phyloP scores from a whole-genome alignment of 2,329 filamentous ascomycete species.

The Colletotrichum tropicale region DNA sequence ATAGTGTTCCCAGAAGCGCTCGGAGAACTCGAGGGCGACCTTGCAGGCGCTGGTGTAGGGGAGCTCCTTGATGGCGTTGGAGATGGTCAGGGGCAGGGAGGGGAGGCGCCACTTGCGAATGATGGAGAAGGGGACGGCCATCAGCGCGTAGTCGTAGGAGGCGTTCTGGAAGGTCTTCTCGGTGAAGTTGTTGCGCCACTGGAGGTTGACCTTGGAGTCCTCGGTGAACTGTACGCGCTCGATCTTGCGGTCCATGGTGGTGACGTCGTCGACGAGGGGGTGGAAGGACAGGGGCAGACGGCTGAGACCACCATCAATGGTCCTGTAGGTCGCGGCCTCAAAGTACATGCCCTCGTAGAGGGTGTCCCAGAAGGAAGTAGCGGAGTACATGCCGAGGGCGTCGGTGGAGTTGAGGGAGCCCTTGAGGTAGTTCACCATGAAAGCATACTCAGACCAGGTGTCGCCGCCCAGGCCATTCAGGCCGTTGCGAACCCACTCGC shows the following conservation, averaged over 20 bases:
- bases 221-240: slow-evolving; percentile 58
- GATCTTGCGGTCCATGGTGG: slow-evolving; percentile 61
- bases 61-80: slow-evolving; percentile 51
- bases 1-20: slow-evolving; percentile 63
- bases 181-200: slow-evolving; percentile 55
- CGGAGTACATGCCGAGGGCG: slow-evolving; percentile 29
- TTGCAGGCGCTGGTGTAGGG: slow-evolving; percentile 54
- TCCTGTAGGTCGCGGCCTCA: slow-evolving; percentile 62
- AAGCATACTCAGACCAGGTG: slow-evolving; percentile 68
- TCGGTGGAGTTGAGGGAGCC: slow-evolving; percentile 60
- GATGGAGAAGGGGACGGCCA: slow-evolving; percentile 68
- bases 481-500: slow-evolving; percentile 39
- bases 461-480: slow-evolving; percentile 55
- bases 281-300: slow-evolving; percentile 66
- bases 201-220: slow-evolving; percentile 58
- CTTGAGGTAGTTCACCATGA: slow-evolving; percentile 63
- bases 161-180: slow-evolving; percentile 45
- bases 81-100: slow-evolving; percentile 42
- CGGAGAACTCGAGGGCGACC: slow-evolving; percentile 70
- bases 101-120: slow-evolving; percentile 68
- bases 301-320: slow-evolving; percentile 63
- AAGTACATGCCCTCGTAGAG: slow-evolving; percentile 66
- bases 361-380: slow-evolving; percentile 50
- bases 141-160: slow-evolving; percentile 70
- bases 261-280: slow-evolving; percentile 62